A percentile compares a stretch with the other conserved stretches of the same genome.
Evolutionary conservation across 2,329 filamentous ascomycete species (phyloP).

Genomic region (Pleoardoris graminearum): DNA sequence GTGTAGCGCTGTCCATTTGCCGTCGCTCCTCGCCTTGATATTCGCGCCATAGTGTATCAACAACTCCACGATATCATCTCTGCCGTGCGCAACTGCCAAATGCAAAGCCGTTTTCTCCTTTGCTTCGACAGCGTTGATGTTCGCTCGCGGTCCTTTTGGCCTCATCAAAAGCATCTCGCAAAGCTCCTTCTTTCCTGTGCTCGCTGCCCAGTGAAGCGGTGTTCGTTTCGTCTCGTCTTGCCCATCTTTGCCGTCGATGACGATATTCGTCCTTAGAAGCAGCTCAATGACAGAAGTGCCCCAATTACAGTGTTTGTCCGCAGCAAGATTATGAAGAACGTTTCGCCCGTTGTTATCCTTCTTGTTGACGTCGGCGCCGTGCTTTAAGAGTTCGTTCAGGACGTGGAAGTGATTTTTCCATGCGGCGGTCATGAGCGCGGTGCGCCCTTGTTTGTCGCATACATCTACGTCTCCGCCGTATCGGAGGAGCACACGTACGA

Average conservation of each 20-base stretch:
- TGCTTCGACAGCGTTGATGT: slow-evolving; percentile 40
- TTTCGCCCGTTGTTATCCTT: slow-evolving; percentile 40
- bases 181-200: slow-evolving; percentile 57
- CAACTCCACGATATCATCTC: slow-evolving; percentile 43
- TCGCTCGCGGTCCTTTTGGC: slow-evolving; percentile 27
- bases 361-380: slow-evolving; percentile 46
- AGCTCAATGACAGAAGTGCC: slow-evolving; percentile 50
- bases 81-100: slow-evolving; percentile 38
- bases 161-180: slow-evolving; percentile 53
- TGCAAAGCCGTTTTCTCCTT: slow-evolving; percentile 44
- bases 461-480: slow-evolving; percentile 40
- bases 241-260: slow-evolving; percentile 46
- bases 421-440: slow-evolving; percentile 44
- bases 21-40: slow-evolving; percentile 40
- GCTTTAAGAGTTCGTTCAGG: slow-evolving; percentile 40
- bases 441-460: slow-evolving; percentile 42
- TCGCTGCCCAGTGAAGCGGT: slow-evolving; percentile 62
- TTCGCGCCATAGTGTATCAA: slow-evolving; percentile 37
- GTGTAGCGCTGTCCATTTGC: slow-evolving; percentile 40
- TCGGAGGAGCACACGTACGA: slow-evolving; percentile 38
- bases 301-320: slow-evolving; percentile 53
- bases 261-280: slow-evolving; percentile 46
- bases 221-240: slow-evolving; percentile 55
- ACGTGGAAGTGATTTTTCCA: slow-evolving; percentile 42
- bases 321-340: slow-evolving; percentile 44